Evolutionary conservation across 768 basidiomycete genomes (phyloP), one percentile per base, ranked within the genome.

Genomic region (Russula abietina): DNA sequence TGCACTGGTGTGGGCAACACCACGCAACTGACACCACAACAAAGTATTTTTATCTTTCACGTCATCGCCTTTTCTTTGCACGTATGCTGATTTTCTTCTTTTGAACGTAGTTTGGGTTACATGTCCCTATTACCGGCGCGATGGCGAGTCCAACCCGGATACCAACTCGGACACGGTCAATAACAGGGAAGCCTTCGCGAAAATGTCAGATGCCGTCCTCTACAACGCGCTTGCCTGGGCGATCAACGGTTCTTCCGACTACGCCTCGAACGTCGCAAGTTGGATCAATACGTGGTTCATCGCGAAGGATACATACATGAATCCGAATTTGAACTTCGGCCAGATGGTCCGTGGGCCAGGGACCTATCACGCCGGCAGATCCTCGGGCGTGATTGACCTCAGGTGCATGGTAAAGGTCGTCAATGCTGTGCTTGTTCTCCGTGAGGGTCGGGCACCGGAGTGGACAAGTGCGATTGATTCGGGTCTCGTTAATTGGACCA

Each of bases 71-170:
- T 0, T 5, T 9, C 41, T 43, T 46, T 17, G 12, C 46, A 30
- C 41, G 16, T 30, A 17, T 22, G 28, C 28, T 32, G n/a, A 50
- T 41, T 10, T 32, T 32, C n/a, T 30, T 33, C n/a, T 41, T 54
- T 26, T 14, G 26, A 19, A 11, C 12, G 11, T 33, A 69, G 71
- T 70, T 45, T 70, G 69, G 68, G 58, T 38, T 7, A 68, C 66
- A 45, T 76, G 75, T 62, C 59, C 68, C 9, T 76, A 75, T 60
- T 53, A 61, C 36, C 55, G 57, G 43, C 68, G 66, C n/a, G 75
- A 76, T 56, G 75, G 75, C 26, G 33, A 68, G 51, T 71, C 73
- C 60, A 71, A 72, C 58, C 75, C 75, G 26, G 75, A 75, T 51
- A 61, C 68, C 11, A 66, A 68, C 14, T 55, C 64, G 12, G 65